Base-by-base conservation (phyloP, 331 rosid species). In the Erythrophleum ivorense region DNA sequence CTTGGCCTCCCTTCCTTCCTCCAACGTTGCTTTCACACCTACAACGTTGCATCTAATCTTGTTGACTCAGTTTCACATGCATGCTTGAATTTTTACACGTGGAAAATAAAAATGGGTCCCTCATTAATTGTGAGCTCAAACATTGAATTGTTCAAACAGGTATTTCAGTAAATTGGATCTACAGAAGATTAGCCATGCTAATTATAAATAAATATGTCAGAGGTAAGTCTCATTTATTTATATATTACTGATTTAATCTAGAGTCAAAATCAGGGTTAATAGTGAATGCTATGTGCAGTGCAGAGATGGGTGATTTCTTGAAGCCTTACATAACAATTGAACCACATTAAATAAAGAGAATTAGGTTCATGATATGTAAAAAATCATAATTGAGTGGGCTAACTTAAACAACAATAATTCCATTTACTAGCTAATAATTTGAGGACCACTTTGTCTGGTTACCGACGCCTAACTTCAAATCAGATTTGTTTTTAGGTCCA, bases 21-120 rank as follows among this genome's bases (percentile, higher is more conserved):
- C 45, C 15, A n/a, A 75, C 45, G 80, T 85, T 73, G 74, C 82
- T 85, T 73, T 88, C 85, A 73, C 62, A 80, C 71, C 74, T 69
- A 59, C 52, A 76, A 70, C 34, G 57, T 40, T 38, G 67, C 38
- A 16, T 69, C 82, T 71, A 55, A 43, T 81, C 75, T 59, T 67
- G 83, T 54, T 59, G 84, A 86, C 71, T 62, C 52, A 0, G 24
- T 73, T 81, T 70, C 64, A 77, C 78, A 59, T 40, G 73, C n/a
- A 84, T 40, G 49, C 62, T 71, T 73, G 40, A 21, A 40, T 82
- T 68, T 10, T 13, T 33, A 77, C 71, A 7, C 54, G 55, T 57
- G 81, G 82, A 46, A 46, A 14, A 78, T 74, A 36, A 41, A 24
- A 2, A 75, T 78, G 75, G 80, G 80, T 58, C 55, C 46, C 21